These are phyloP conservation scores for Wickerhamomyces bisporus DNA, from an alignment of 805 yeast genomes.

Conservation along the genomic window DNA sequence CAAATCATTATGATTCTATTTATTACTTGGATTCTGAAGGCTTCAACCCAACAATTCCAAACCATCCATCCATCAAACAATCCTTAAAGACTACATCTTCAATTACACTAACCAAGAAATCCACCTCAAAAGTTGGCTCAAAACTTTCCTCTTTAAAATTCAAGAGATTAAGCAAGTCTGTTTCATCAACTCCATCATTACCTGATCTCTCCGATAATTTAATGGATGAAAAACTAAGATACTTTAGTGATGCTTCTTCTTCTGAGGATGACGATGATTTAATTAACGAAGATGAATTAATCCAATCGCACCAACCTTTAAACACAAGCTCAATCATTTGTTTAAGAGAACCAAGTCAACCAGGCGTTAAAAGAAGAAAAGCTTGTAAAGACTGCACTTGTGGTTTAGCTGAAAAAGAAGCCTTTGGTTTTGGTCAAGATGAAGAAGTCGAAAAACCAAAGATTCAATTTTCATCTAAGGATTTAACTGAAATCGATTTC, in stretches of 20 bases:
- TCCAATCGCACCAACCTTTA: constrained; percentile 8
- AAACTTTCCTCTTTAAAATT: constrained; percentile 24
- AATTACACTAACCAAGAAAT: constrained; percentile 6
- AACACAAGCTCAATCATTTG: constrained; percentile 35
- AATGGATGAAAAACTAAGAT: constrained; percentile 18
- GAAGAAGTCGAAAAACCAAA: constrained; percentile 32
- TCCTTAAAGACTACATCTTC: constrained; percentile 11
- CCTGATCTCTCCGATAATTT: constrained; percentile 15
- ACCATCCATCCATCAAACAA: constrained; percentile 19
- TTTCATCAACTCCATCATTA: constrained; percentile 14
- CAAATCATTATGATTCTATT: constrained; percentile 20
- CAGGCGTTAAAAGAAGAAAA: constrained; percentile 58
- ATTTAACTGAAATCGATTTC: constrained; percentile 86
- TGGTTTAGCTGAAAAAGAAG: constrained; percentile 89
- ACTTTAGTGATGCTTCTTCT: constrained; percentile 10
- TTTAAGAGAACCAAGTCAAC: constrained; percentile 49
- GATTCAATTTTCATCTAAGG: constrained; percentile 55
- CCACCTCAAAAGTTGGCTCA: constrained; percentile 14
- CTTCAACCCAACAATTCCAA: constrained; percentile 21
- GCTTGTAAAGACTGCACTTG: constrained; percentile 99
- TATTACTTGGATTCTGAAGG: constrained; percentile 21
- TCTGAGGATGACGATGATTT: constrained; percentile 29
- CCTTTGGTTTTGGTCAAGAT: constrained; percentile 41
- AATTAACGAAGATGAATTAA: constrained; percentile 19
- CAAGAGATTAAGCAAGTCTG: constrained; percentile 17